Evolutionary conservation across 192 early-diverging fungal species (phyloP).

Genomic region (Chytriomyces sp.): DNA sequence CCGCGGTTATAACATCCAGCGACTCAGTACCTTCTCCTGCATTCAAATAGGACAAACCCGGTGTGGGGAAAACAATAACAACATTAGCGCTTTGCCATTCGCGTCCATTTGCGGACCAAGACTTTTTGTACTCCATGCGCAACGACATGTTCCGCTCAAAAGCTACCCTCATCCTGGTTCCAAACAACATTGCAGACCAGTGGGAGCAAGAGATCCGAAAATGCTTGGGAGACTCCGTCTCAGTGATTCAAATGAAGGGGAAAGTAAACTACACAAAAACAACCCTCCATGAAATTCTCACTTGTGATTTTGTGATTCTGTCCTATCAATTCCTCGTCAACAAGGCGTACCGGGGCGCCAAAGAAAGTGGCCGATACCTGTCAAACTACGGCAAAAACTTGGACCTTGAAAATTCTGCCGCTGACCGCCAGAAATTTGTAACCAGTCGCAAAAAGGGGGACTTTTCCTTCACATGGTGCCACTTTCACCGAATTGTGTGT

Average conservation of each 20-base stretch:
- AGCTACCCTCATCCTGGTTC: slow-evolving; percentile 12
- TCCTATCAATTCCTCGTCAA: neutral
- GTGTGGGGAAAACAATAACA: slow-evolving; percentile 26
- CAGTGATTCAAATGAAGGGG: slow-evolving; percentile 31
- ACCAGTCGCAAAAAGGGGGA: neutral
- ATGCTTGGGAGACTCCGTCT: slow-evolving; percentile 22
- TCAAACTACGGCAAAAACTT: neutral
- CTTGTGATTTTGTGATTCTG: slow-evolving; percentile 5
- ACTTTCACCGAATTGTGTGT: slow-evolving; percentile 25
- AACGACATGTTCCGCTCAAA: neutral
- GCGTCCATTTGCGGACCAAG: slow-evolving; percentile 10
- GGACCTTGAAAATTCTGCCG: neutral
- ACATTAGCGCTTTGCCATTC: slow-evolving; percentile 27
- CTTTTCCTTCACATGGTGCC: slow-evolving; percentile 21
- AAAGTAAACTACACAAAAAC: slow-evolving; percentile 10
- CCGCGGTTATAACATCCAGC: no score
- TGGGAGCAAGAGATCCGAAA: slow-evolving; percentile 33
- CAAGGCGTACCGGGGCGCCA: neutral
- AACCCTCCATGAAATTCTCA: neutral
- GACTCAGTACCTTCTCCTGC: neutral
- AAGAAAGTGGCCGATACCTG: neutral
- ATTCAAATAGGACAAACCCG: slow-evolving; percentile 23
- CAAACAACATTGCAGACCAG: slow-evolving; percentile 25
- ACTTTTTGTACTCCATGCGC: neutral
- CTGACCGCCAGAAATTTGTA: neutral